Percentiles rank a stretch among this genome's conserved stretches.
Evolutionary conservation across 2,329 filamentous ascomycete species (phyloP).

Genomic region (Macrophomina phaseolina): DNA sequence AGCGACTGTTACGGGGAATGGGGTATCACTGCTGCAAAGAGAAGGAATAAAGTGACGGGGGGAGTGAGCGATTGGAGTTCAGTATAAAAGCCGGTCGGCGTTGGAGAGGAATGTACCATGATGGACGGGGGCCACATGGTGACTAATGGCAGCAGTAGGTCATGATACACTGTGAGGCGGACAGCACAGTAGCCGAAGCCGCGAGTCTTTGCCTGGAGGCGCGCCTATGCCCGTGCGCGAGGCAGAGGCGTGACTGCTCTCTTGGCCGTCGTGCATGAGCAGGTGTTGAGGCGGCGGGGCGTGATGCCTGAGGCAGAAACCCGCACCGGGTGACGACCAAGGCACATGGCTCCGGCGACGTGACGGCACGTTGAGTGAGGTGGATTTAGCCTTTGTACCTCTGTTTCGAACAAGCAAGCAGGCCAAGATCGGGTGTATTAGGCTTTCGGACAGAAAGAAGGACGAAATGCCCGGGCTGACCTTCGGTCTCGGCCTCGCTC

Average conservation of each 20-base stretch:
- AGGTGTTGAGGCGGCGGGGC: too few species aligned
- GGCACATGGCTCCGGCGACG: too few species aligned
- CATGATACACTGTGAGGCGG: neutral
- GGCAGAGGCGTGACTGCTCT: neutral
- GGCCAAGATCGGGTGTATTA: neutral
- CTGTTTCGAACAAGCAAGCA: neutral
- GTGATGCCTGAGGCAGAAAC: too few species aligned
- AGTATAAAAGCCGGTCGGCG: neutral
- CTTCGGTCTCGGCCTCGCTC: neutral
- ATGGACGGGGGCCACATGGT: conserved; percentile 15
- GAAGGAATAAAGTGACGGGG: neutral
- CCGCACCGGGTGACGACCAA: too few species aligned
- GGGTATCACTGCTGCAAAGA: neutral
- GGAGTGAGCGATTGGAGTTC: neutral
- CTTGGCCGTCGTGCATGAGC: too few species aligned
- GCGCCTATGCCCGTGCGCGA: neutral
- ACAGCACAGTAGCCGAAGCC: conserved; percentile 14
- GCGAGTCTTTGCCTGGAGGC: neutral
- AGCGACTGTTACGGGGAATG: neutral
- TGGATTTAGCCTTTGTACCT: too few species aligned
- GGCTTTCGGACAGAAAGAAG: neutral
- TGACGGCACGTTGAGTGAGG: too few species aligned
- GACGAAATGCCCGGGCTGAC: neutral
- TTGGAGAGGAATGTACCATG: conserved; percentile 3
- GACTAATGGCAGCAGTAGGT: conserved; percentile 7